Evolutionary conservation across 345 rosid genomes (phyloP).

Genomic region (Adansonia digitata): DNA sequence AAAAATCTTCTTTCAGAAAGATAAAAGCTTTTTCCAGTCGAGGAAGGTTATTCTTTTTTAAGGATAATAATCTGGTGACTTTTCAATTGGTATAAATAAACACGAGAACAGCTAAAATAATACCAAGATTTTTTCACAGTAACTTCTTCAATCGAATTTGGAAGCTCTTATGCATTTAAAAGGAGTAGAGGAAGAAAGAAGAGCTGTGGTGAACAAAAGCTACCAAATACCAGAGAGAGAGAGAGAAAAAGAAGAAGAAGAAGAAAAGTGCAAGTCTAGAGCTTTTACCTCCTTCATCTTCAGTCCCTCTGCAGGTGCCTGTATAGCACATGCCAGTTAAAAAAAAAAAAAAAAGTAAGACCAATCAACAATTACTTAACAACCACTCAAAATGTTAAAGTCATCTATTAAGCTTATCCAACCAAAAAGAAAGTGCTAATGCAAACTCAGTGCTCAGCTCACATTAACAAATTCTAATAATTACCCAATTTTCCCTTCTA

Average conservation of each 20-base stretch:
- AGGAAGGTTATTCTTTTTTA: too few relatives aligned
- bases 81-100: neutral
- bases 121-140: too few relatives aligned
- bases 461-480: neutral
- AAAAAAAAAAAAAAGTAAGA: neutral
- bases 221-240: neutral
- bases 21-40: too few relatives aligned
- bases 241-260: too few relatives aligned
- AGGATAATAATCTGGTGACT: neutral
- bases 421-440: neutral
- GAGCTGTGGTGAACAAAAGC: neutral
- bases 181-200: neutral
- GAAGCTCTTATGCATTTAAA: neutral
- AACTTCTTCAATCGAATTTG: neutral
- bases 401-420: too few relatives aligned
- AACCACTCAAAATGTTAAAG: neutral
- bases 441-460: neutral
- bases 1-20: neutral
- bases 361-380: neutral
- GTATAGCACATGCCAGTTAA: too few relatives aligned
- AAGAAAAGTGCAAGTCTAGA: neutral
- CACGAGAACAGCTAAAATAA: too few relatives aligned
- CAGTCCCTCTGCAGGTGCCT: constrained; percentile 63
- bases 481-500: neutral
- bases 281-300: constrained; percentile 63